Base-by-base conservation (phyloP, 23 red algal species). In the Agarophyton chilense region DNA sequence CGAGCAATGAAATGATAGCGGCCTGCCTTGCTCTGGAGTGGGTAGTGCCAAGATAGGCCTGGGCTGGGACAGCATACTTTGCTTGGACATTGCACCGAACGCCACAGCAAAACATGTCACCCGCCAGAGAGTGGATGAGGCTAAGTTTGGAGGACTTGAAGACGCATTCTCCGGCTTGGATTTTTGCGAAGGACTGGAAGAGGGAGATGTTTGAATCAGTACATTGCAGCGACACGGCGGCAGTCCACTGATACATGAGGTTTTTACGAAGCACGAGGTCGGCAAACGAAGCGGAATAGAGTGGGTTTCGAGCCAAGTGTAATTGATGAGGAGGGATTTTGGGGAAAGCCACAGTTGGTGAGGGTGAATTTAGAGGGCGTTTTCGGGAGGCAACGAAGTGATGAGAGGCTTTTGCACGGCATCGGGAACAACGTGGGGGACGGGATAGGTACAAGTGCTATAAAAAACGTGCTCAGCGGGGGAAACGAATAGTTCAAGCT, bases 31-130 rank as follows among this genome's bases (percentile, higher is more conserved):
- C 61, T 21, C 63, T 72, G 33, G 54, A 52, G 38, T n/a, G n/a
- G n/a, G 32, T 79, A 79, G n/a, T 58, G 62, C 11, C 79, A 79
- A 26, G 90, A 93, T n/a, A n/a, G n/a, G n/a, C n/a, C n/a, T n/a
- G n/a, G n/a, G n/a, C n/a, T n/a, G n/a, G n/a, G n/a, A n/a, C n/a
- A n/a, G n/a, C n/a, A n/a, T n/a, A n/a, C n/a, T n/a, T n/a, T n/a
- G n/a, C n/a, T n/a, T n/a, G n/a, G n/a, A n/a, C n/a, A n/a, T n/a
- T n/a, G n/a, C n/a, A n/a, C n/a, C n/a, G n/a, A n/a, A 45, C n/a
- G n/a, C n/a, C n/a, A n/a, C n/a, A n/a, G n/a, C n/a, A n/a, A n/a
- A n/a, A n/a, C n/a, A n/a, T n/a, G n/a, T n/a, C n/a, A n/a, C n/a
- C n/a, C n/a, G n/a, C n/a, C n/a, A n/a, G n/a, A n/a, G n/a, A n/a